Conservation (phyloP, 768 basidiomycete species). For the Chalciporus piperatus region DNA sequence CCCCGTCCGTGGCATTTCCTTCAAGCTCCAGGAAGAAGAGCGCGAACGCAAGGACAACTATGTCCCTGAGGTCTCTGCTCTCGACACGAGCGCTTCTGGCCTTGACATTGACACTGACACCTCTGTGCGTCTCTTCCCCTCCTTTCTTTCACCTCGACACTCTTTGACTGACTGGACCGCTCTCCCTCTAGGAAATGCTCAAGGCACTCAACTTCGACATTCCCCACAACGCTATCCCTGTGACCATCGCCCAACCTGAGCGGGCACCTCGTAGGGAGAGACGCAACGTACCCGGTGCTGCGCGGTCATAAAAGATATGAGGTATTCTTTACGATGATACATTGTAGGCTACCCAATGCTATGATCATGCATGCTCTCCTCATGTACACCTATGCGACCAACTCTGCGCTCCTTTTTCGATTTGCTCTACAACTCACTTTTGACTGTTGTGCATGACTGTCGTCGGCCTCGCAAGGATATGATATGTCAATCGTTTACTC, state of each 20-base stretch:
- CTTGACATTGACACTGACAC: slow-evolving; percentile 92
- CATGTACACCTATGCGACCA: not conserved
- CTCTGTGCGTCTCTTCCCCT: slow-evolving; percentile 56
- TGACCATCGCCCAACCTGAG: slow-evolving; percentile 64
- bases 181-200: slow-evolving; percentile 68
- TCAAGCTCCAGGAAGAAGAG: slow-evolving; percentile 99
- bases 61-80: slow-evolving; percentile 96
- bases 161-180: not conserved
- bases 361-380: not conserved
- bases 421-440: not conserved
- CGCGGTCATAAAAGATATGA: slow-evolving; percentile 34
- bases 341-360: not conserved
- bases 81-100: slow-evolving; percentile 70
- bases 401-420: not conserved
- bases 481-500: no score
- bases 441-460: not conserved
- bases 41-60: slow-evolving; percentile 99
- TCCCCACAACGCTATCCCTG: slow-evolving; percentile 64
- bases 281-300: slow-evolving; percentile 81
- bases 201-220: slow-evolving; percentile 94
- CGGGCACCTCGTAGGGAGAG: slow-evolving; percentile 72
- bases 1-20: slow-evolving; percentile 98
- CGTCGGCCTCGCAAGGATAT: no score
- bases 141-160: not conserved
- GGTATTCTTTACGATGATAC: not conserved